A percentile compares a stretch with the other conserved stretches of the same genome.
These are phyloP conservation scores for Nitzschia putrida DNA, from an alignment of 108 stramenopile genomes.

Conservation along the genomic window DNA sequence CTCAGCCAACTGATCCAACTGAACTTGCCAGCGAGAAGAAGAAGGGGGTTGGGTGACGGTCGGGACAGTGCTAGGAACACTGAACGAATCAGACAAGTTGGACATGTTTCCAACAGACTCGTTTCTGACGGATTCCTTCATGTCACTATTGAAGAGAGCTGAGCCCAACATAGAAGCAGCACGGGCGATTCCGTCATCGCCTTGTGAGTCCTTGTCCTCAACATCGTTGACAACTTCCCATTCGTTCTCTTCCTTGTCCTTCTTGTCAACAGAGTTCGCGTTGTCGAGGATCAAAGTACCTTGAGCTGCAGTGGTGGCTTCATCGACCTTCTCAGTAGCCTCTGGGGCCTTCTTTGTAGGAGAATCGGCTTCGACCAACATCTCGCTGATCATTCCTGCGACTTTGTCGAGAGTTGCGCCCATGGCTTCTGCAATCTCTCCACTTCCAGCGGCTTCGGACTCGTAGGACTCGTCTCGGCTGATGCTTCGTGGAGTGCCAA, in stretches of 20 bases:
- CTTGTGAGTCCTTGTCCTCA: conserved; percentile 32
- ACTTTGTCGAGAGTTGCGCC: conserved; percentile 59
- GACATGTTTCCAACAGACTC: conserved; percentile 14
- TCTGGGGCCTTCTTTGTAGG: neutral
- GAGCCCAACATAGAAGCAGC: conserved; percentile 68
- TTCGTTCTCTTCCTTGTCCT: conserved; percentile 28
- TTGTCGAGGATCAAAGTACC: conserved; percentile 42
- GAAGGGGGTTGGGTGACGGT: conserved; percentile 12
- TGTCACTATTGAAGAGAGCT: conserved; percentile 66
- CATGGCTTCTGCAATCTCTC: conserved; percentile 69
- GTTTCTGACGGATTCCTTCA: conserved; percentile 31
- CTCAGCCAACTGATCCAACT: conserved; percentile 61
- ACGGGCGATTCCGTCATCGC: conserved; percentile 46
- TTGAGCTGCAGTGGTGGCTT: neutral
- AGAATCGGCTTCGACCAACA: conserved; percentile 35
- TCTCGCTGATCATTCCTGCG: conserved; percentile 47
- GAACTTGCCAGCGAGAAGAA: conserved; percentile 59
- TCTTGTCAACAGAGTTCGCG: conserved; percentile 23
- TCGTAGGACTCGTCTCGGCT: conserved; percentile 55
- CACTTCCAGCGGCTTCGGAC: conserved; percentile 71
- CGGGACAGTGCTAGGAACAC: conserved; percentile 46
- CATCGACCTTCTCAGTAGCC: conserved; percentile 9
- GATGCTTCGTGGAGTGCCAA: neutral
- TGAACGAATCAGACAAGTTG: conserved; percentile 11
- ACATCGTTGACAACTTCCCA: conserved; percentile 35